These are phyloP conservation scores for Talaromyces sp. DNA, from an alignment of 2,329 filamentous ascomycete genomes.

Conservation along the genomic window DNA sequence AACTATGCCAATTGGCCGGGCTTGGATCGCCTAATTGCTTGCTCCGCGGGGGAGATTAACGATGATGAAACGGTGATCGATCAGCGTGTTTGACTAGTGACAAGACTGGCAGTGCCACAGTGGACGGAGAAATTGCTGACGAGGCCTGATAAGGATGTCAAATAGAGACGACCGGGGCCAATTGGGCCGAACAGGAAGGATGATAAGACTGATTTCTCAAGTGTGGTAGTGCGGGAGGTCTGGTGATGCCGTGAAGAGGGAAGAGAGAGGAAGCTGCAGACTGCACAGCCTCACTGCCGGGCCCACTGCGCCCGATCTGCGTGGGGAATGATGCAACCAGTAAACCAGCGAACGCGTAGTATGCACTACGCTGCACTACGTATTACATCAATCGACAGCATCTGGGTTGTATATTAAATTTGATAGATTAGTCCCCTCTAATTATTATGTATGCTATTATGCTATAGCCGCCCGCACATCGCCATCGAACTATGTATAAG, in stretches of 20 bases:
- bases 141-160: not conserved
- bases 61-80: not conserved
- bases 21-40: not conserved
- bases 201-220: not conserved
- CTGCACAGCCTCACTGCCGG: conserved; percentile 9
- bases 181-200: not conserved
- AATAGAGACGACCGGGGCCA: not conserved
- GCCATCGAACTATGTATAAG: not conserved
- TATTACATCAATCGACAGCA: no score
- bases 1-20: not conserved
- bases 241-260: not conserved
- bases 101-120: no score
- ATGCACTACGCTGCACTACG: no score
- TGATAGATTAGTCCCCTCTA: not conserved
- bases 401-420: no score
- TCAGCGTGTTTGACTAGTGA: not conserved
- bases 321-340: not conserved
- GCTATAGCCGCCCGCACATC: not conserved
- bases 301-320: not conserved
- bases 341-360: not conserved
- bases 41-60: not conserved
- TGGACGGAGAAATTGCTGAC: not conserved
- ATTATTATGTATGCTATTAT: not conserved
- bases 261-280: not conserved
- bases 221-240: not conserved